These are phyloP conservation scores for Epithemia pelagica DNA, from an alignment of 108 stramenopile genomes.

Conservation along the genomic window DNA sequence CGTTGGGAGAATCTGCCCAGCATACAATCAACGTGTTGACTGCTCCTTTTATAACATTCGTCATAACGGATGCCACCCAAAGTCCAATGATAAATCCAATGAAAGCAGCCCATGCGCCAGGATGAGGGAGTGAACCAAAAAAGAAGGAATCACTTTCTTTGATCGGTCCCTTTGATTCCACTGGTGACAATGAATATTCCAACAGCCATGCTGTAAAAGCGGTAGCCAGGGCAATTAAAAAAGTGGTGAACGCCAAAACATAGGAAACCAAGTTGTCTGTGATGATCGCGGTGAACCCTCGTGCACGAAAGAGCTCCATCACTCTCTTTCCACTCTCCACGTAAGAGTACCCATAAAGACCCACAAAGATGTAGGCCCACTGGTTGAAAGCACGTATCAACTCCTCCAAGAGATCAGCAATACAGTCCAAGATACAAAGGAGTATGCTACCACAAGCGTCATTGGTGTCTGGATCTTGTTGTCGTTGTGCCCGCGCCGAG, in stretches of 20 bases:
- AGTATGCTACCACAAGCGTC: slow-evolving; percentile 20
- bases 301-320: slow-evolving; percentile 58
- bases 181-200: background rate
- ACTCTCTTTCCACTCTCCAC: slow-evolving; percentile 56
- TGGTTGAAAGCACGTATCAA: slow-evolving; percentile 65
- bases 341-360: slow-evolving; percentile 71
- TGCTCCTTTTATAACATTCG: slow-evolving; percentile 62
- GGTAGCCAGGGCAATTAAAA: slow-evolving; percentile 28
- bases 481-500: slow-evolving; percentile 24
- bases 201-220: slow-evolving; percentile 3
- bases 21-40: slow-evolving; percentile 81
- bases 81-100: slow-evolving; percentile 60
- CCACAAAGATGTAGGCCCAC: slow-evolving; percentile 68
- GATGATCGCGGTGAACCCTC: slow-evolving; percentile 71
- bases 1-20: slow-evolving; percentile 65
- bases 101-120: slow-evolving; percentile 6
- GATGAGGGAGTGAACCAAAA: slow-evolving; percentile 4
- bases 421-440: slow-evolving; percentile 31
- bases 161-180: background rate
- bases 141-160: background rate
- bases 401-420: slow-evolving; percentile 33
- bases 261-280: slow-evolving; percentile 59
- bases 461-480: slow-evolving; percentile 10
- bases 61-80: slow-evolving; percentile 42
- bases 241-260: slow-evolving; percentile 39